Base-by-base conservation (phyloP, 768 basidiomycete genomes). In the Cystobasidium ongulense region DNA sequence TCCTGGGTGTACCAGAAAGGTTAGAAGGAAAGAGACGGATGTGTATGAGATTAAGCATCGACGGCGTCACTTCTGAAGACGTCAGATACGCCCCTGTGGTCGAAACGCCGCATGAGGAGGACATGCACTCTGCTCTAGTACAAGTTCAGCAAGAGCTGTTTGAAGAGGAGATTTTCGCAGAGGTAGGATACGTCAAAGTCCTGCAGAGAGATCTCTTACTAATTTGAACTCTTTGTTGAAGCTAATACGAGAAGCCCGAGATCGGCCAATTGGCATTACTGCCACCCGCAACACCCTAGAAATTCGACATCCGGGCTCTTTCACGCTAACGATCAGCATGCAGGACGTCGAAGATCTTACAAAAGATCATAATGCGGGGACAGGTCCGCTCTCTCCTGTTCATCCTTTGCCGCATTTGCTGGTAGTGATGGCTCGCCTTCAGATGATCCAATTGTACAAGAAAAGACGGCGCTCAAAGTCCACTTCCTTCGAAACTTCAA, bases 91-190 rank as follows among this genome's bases (percentile, higher is more conserved):
- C 33, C 35, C 68, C 46, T 8, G 52, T 18, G 18, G 25, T 53
- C 8, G 53, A 29, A 8, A 35, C 23, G 3, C 29, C 54, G n/a
- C 33, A 36, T 33, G 33, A 54, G 54, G 50, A 54, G 35, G 68
- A 38, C 43, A 52, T 36, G 7, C 53, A 71, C 38, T 21, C n/a
- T 7, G 50, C 23, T 4, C 38, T 71, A 15, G 8, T 57, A 1
- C 27, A 54, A n/a, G 53, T 54, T 15, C 68, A 71, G 53, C 7
- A 59, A n/a, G 68, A 71, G 35, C n/a, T 71, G 18, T 71, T 71
- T 35, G 68, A 71, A 39, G 68, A 71, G 54, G 68, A 71, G 35
- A 31, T 71, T 21, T 71, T 71, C 53, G 68, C 68, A 8, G 52
- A 71, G 41, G 35, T 68, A 53, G 11, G 15, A 33, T 18, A 25